phyloP scores from a whole-genome alignment of 306 rosid genomes.

The Cucurbita maxima region DNA sequence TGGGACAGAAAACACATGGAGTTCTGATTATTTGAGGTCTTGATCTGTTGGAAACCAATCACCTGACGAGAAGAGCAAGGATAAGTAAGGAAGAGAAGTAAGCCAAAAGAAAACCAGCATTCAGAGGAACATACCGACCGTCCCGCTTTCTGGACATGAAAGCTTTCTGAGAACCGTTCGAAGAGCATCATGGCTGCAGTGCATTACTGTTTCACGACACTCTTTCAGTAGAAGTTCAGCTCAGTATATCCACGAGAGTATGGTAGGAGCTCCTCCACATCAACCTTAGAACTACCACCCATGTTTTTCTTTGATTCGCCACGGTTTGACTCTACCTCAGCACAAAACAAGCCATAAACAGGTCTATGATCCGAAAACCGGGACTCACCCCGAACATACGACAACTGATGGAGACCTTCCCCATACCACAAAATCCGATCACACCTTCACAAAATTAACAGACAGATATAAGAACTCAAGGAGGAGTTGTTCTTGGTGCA shows the following conservation, averaged over 20 bases:
- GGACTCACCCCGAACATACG: conserved; percentile 90
- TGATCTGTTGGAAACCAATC: background rate
- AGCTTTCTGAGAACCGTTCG: background rate
- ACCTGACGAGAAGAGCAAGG: background rate
- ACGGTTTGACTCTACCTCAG: conserved; percentile 82
- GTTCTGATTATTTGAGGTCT: background rate
- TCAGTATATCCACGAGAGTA: conserved; percentile 88
- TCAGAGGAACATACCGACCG: background rate
- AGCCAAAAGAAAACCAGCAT: background rate
- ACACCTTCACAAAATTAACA: conserved; percentile 40
- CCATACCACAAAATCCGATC: conserved; percentile 95
- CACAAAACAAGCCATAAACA: conserved; percentile 82
- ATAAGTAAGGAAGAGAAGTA: background rate
- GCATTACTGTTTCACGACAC: too few relatives aligned
- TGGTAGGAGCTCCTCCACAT: conserved; percentile 79
- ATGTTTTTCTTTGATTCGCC: conserved; percentile 65
- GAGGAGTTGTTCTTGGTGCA: background rate
- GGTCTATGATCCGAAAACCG: conserved; percentile 96
- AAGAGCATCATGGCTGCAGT: background rate
- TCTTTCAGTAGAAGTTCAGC: conserved; percentile 62
- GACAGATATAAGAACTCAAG: background rate
- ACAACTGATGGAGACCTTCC: conserved; percentile 79
- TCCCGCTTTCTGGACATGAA: background rate
- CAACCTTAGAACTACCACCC: conserved; percentile 77
- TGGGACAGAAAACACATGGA: background rate